A percentile compares a stretch with the other conserved stretches of the same genome.
These are phyloP conservation scores for Cladosporium sp. DNA, from an alignment of 2,329 filamentous ascomycete genomes.

Conservation along the genomic window DNA sequence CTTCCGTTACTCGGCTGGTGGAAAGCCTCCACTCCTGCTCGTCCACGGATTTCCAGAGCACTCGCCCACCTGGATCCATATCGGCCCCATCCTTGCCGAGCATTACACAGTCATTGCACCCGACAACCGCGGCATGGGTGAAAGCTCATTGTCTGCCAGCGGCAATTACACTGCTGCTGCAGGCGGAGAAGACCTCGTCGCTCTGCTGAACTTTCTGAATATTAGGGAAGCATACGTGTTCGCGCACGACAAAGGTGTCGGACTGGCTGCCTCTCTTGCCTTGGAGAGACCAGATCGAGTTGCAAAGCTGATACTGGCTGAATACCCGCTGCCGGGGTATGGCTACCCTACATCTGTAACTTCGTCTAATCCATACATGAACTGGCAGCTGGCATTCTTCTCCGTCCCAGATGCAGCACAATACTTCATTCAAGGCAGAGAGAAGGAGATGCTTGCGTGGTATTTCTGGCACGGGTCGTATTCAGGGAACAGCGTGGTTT, in stretches of 20 bases:
- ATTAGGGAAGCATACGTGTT: constrained; percentile 37
- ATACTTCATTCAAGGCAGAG: constrained; percentile 42
- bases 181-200: constrained; percentile 24
- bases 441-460: constrained; percentile 43
- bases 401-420: constrained; percentile 44
- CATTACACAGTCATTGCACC: constrained; percentile 44
- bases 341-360: constrained; percentile 36
- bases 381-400: constrained; percentile 41
- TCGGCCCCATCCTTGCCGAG: constrained; percentile 39
- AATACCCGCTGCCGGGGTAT: constrained; percentile 42
- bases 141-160: constrained; percentile 18
- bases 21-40: constrained; percentile 14
- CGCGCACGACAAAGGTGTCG: constrained; percentile 45
- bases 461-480: constrained; percentile 46
- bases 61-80: constrained; percentile 29
- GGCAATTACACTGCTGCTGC: constrained; percentile 37
- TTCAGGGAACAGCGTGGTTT: constrained; percentile 36
- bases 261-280: constrained; percentile 40
- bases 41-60: constrained; percentile 16
- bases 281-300: constrained; percentile 35
- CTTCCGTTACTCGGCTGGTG: constrained; percentile 15
- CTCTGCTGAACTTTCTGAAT: constrained; percentile 26
- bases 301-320: constrained; percentile 33
- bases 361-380: constrained; percentile 37
- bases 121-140: constrained; percentile 41